Evolutionary conservation across 78 protist genomes (phyloP), one percentile per base, ranked within the genome.

Genomic region (Paulinella micropora): DNA sequence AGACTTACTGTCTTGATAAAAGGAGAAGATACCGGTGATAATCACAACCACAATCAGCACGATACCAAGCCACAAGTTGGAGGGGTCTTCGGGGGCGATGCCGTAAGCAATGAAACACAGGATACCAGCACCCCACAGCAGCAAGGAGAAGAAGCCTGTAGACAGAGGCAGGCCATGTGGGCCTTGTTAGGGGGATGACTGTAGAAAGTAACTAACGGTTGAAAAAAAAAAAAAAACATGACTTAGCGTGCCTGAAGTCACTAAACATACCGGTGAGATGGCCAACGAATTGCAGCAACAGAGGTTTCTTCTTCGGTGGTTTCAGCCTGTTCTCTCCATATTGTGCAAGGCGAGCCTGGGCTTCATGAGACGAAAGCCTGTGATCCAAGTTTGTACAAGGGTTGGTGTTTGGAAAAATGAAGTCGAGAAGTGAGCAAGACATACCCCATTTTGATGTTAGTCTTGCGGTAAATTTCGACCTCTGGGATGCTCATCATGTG

Each of bases 1-100:
- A 23, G 77, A 64, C 23, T 64, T 64, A 64, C 34, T 23, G 77
- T 64, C 77, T 23, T 64, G 98, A 34, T 89, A 51, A 92, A 34
- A 95, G 3, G 95, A 67, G 90, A 97, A 94, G 41, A 88, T 82
- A 84, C 93, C 93, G 29, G 96, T 96, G 39, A 95, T 34, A 23
- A 96, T 0, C n/a, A 96, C 95, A 26, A 97, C 96, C 67, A 89
- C 86, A 34, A 88, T 1, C 88, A 96, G 92, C 34, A 95, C 96
- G 83, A 96, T 73, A 34, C 97, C 97, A 15, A 96, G 90, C 86
- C 90, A 93, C 28, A 94, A 36, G 64, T 89, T 3, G 26, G 28
- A 81, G 28, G 84, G 28, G 84, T 15, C 84, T 31, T 81, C 15
- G 15, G 29, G 6, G 41, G 9, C 37, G 81, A 86, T 41, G 9